phyloP scores from a whole-genome alignment of 345 rosid genomes.

The Populus ilicifolia region DNA sequence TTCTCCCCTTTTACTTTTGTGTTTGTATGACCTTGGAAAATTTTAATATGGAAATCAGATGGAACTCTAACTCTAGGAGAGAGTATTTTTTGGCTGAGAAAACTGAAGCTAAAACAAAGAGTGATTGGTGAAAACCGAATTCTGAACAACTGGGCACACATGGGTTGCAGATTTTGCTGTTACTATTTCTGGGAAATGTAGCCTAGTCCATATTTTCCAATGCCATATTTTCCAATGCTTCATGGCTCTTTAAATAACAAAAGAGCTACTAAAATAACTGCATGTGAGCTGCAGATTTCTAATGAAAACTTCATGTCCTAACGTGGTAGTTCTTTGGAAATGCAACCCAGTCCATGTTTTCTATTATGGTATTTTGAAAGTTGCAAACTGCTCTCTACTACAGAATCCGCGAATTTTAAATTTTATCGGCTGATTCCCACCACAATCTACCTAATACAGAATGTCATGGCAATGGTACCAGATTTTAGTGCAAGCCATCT shows the following conservation, averaged over 20 bases:
- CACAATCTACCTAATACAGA: not conserved
- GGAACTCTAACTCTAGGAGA: not conserved
- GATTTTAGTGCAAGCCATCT: not conserved
- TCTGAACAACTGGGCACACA: not conserved
- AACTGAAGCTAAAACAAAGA: not conserved
- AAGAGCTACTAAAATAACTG: not conserved
- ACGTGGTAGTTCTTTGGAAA: not conserved
- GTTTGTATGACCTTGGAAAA: not conserved
- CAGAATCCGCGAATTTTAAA: not conserved
- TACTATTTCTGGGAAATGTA: not conserved
- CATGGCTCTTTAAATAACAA: not conserved
- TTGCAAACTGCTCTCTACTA: not conserved
- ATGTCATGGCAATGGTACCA: not conserved
- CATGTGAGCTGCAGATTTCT: not conserved
- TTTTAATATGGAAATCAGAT: not conserved
- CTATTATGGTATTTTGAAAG: constrained; percentile 1
- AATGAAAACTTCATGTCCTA: not conserved
- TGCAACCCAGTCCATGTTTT: not conserved
- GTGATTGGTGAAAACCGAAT: not conserved
- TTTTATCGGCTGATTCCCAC: not conserved
- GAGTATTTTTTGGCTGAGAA: not conserved
- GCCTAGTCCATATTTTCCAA: not conserved
- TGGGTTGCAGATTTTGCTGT: not conserved
- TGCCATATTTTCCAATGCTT: not conserved
- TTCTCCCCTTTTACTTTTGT: not conserved